Evolutionary conservation across 169 alveolate species (phyloP), one percentile per base, ranked within the genome.

Genomic region (Cryptosporidium xiaoi): DNA sequence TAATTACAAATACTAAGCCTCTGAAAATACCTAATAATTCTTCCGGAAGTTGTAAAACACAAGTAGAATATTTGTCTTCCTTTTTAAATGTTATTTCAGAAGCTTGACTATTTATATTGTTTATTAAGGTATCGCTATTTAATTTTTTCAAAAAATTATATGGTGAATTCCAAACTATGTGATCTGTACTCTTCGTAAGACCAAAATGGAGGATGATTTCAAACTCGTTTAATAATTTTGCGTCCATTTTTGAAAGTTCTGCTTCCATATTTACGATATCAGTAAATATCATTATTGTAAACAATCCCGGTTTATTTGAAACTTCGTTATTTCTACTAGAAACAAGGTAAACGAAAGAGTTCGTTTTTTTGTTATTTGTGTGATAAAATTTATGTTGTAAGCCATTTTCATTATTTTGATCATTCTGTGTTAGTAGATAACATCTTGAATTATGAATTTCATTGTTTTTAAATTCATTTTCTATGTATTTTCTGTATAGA

Each of bases 161-260:
- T 40, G 87, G 87, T 58, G 87, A 77, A 13, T 18, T 8, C 87
- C 87, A 77, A 4, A 44, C 58, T 3, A 56, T 77, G 2, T 77
- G 4, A 7, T 77, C 44, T 1, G 33, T 34, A 20, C 71, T 34
- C 29, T 62, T 77, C 13, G 71, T 56, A 77, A 77, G 64, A 6
- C 87, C 87, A 40, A 77, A 77, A 60, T 77, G 87, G 29, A 77
- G 64, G 16, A 44, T 44, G 34, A 77, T 27, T 40, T 77, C 87
- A 34, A 18, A 77, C 24, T 77, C 71, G 29, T 62, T 46, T 20
- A 2, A 31, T 66, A 20, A 18, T 33, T 36, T 4, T 8, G 10
- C 0, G 18, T 48, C 64, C 2, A 40, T n/a, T 77, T 60, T 77
- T 15, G n/a, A 10, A 29, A 20, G 24, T 16, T 51, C 44, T 18